Evolutionary conservation across 2,329 filamentous ascomycete species (phyloP).

Genomic region (Parastagonospora nodorum): DNA sequence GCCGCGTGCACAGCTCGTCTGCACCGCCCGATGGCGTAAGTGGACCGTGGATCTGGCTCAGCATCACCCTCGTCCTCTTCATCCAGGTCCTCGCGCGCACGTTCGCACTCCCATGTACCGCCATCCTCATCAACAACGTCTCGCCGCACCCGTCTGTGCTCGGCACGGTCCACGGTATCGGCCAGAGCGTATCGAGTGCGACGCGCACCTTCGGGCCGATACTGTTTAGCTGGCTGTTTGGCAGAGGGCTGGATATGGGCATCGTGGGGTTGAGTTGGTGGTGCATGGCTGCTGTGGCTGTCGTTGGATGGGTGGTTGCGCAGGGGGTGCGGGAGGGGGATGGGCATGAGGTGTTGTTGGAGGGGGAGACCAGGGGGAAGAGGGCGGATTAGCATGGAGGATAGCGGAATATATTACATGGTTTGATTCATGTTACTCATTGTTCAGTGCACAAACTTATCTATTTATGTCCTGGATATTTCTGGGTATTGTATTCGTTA

Average conservation of each 20-base stretch:
- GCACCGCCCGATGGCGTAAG: slow-evolving; percentile 48
- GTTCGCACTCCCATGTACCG: slow-evolving; percentile 61
- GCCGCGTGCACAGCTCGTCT: slow-evolving; percentile 47
- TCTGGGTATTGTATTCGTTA: no score
- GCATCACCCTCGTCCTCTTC: slow-evolving; percentile 48
- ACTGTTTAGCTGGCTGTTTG: slow-evolving; percentile 65
- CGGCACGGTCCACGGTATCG: slow-evolving; percentile 63
- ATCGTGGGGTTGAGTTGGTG: slow-evolving; percentile 66
- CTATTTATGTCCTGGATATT: no score
- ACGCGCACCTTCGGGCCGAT: slow-evolving; percentile 66
- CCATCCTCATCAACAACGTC: slow-evolving; percentile 57
- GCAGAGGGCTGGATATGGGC: slow-evolving; percentile 61
- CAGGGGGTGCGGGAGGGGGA: slow-evolving; percentile 64
- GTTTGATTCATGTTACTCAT: no score
- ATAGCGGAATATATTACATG: no score
- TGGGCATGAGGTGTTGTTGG: slow-evolving; percentile 68
- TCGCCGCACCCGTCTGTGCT: slow-evolving; percentile 61
- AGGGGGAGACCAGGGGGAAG: slow-evolving; percentile 61
- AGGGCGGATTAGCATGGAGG: slow-evolving; percentile 8
- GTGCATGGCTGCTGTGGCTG: slow-evolving; percentile 57
- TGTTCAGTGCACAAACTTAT: no score
- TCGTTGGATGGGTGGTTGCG: slow-evolving; percentile 57
- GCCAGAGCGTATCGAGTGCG: slow-evolving; percentile 64
- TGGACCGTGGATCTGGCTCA: slow-evolving; percentile 50
- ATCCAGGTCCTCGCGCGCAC: slow-evolving; percentile 55